Base-by-base conservation (phyloP, 495 filamentous ascomycete genomes). In the Cudoniella acicularis region DNA sequence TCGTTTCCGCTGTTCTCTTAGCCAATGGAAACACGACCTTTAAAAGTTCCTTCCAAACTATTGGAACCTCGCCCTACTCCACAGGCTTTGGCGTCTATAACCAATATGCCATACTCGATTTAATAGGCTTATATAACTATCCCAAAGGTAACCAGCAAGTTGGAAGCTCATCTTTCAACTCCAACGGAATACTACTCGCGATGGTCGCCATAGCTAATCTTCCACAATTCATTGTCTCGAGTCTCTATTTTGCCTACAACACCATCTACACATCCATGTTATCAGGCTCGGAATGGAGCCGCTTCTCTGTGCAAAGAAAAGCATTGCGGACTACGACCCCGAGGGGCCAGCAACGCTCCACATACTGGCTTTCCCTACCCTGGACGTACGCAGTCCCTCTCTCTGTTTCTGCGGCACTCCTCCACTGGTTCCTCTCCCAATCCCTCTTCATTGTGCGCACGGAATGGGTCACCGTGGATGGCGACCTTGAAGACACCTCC, bases 261-360 rank as follows among this genome's bases (percentile, higher is more conserved):
- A 56, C 59, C 16, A 30, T 74, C n/a, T 69, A 68, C 56, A 77
- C 74, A 0, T 59, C 49, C 41, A 70, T 74, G 62, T 26, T 63
- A 8, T 49, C 59, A 3, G 67, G 65, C 0, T 24, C 62, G 8
- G 72, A 74, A 57, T 73, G 64, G 62, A 54, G 46, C 27, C 16
- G 17, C 13, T 70, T 64, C 27, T 57, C 56, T 21, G 11, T 25
- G 6, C 26, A 51, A 3, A 60, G 66, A 2, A 76, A 72, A 52
- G 51, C 63, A 2, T 69, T 85, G 1, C 71, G 82, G 2, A 77
- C 84, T 2, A 78, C 79, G 0, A 59, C 64, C 18, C 76, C 78
- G 0, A 57, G 62, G 40, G 70, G 70, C 1, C 49, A 60, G 6
- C 74, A 81, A 53, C 65, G 69, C 24, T 57, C 64, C 1, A 77